These are phyloP conservation scores for Aureobasidium melanogenum DNA, from an alignment of 2,329 filamentous ascomycete species.

Conservation along the genomic window DNA sequence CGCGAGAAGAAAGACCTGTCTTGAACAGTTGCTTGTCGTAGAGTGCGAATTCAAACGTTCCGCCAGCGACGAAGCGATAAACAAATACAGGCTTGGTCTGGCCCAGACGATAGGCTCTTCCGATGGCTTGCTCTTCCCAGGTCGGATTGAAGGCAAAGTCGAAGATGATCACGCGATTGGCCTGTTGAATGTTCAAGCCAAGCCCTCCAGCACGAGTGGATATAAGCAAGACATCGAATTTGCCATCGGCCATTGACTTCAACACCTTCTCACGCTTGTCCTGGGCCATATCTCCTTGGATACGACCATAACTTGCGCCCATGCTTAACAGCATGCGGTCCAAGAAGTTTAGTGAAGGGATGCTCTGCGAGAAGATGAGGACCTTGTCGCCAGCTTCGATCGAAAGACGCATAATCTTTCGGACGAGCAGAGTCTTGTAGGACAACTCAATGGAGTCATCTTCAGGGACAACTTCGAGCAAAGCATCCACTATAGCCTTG, in stretches of 20 bases:
- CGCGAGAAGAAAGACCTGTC: conserved; percentile 64
- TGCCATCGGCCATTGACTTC: conserved; percentile 59
- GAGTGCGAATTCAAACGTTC: conserved; percentile 68
- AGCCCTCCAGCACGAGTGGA: conserved; percentile 76
- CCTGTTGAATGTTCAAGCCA: conserved; percentile 74
- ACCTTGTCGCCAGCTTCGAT: conserved; percentile 59
- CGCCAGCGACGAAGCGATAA: conserved; percentile 69
- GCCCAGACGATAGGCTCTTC: conserved; percentile 75
- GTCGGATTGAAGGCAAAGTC: conserved; percentile 76
- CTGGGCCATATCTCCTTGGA: conserved; percentile 59
- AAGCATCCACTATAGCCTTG: conserved; percentile 18
- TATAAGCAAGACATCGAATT: conserved; percentile 58
- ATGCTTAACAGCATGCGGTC: conserved; percentile 45
- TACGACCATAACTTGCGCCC: conserved; percentile 41
- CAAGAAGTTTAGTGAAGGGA: conserved; percentile 62
- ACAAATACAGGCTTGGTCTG: conserved; percentile 75
- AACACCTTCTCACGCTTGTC: conserved; percentile 51
- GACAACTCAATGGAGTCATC: conserved; percentile 39
- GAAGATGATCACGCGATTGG: conserved; percentile 79
- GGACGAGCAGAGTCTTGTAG: conserved; percentile 59
- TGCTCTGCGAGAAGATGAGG: conserved; percentile 69
- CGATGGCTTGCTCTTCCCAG: conserved; percentile 78
- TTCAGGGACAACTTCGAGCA: conserved; percentile 8
- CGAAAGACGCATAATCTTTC: conserved; percentile 60
- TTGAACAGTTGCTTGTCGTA: conserved; percentile 75